A percentile compares a stretch with the other conserved stretches of the same genome.
These are phyloP conservation scores for Gardenia jasminoides DNA, from an alignment of 257 asterid species.

Conservation along the genomic window DNA sequence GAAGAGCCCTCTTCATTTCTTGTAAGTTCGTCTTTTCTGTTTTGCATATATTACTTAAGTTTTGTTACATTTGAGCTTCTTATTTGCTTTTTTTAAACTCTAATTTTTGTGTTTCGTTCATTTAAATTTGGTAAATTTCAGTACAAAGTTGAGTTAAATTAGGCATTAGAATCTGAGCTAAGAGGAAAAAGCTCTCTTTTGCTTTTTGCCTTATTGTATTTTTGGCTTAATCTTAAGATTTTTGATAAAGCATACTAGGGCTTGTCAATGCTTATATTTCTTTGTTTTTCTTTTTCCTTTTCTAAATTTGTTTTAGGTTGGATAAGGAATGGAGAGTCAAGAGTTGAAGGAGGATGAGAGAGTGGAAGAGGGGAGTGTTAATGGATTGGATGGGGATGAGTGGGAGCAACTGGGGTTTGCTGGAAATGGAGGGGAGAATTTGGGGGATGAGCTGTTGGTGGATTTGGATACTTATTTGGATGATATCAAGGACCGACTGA, in stretches of 20 bases:
- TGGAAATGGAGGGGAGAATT: constrained; percentile 41
- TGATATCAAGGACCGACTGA: constrained; percentile 55
- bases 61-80: neutral
- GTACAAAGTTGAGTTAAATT: neutral
- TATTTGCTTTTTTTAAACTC: neutral
- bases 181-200: neutral
- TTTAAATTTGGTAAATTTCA: neutral
- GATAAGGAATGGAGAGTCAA: constrained; percentile 15
- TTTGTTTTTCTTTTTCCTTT: neutral
- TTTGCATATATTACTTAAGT: neutral
- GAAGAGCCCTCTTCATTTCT: neutral
- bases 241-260: neutral
- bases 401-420: constrained; percentile 13
- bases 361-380: constrained; percentile 22
- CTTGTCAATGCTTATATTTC: neutral
- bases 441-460: constrained; percentile 66
- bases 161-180: neutral
- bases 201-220: too few relatives aligned
- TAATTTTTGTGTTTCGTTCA: neutral
- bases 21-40: constrained; percentile 5
- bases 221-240: neutral
- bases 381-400: constrained; percentile 23
- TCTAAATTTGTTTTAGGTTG: constrained; percentile 10
- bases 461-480: constrained; percentile 65
- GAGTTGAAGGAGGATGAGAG: constrained; percentile 24